Base-by-base conservation (phyloP, 208 protist species). In the Acanthamoeba castellanii region DNA sequence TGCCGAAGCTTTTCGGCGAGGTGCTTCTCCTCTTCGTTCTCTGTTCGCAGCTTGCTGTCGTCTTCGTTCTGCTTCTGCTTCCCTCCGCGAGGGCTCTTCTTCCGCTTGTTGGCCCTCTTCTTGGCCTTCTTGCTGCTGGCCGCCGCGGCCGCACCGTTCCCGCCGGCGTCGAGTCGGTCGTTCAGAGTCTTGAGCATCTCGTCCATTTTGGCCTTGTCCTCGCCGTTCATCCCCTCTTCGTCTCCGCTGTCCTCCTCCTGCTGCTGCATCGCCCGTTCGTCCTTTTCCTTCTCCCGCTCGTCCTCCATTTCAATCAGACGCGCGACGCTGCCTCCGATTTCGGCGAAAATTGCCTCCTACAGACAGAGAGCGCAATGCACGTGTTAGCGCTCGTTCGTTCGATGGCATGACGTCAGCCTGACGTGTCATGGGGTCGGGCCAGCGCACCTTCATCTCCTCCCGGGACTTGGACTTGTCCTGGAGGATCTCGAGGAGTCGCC, bases 271-370 rank as follows among this genome's bases (percentile, higher is more conserved):
- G 30, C 50, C 42, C 42, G 78, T 30, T 87, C 47, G 50, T 37
- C 27, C 78, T 57, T 20, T 8, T 47, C 50, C 78, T 87, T 87
- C 34, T 92, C 85, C 9, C 50, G 37, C 59, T 92, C 59, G 20
- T 92, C 85, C 45, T 92, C 37, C 85, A 74, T 74, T 25, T 92
- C 59, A 18, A 92, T 74, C 13, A 74, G n/a, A 13, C 61, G 78
- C 6, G 78, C 85, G 11, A 74, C 85, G 34, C 25, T 55, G 27
- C 25, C 32, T 4, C 61, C 61, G 14, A 74, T 72, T 57, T 92
- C 61, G 14, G 85, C 85, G 30, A 74, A 66, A 7, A 74, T 92
- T 7, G 52, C 85, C 85, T 92, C 85, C 61, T 92, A 25, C n/a
- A 45, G 42, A 84, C 9, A 57, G 74, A 45, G 74, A 70, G 64